Evolutionary conservation across 371 early-diverging fungal genomes (phyloP).

Genomic region (Actinomortierella wolfii): DNA sequence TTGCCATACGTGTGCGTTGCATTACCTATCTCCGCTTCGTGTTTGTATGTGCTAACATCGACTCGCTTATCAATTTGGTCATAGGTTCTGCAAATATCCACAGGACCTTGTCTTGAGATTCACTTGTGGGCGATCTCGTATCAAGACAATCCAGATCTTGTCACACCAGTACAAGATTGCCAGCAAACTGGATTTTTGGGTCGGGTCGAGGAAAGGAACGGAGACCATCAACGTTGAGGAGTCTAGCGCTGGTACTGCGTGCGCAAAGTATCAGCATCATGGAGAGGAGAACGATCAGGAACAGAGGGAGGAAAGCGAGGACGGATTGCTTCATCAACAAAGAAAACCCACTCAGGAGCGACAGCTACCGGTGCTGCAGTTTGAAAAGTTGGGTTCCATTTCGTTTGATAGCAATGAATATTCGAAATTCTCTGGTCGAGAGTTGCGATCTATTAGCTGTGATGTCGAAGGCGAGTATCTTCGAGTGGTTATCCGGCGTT

Average conservation of each 20-base stretch:
- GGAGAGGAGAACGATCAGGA: slow-evolving; percentile 10
- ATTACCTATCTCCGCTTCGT: slow-evolving; percentile 1
- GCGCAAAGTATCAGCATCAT: neutral
- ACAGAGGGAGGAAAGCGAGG: slow-evolving; percentile 5
- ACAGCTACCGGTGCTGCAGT: slow-evolving; percentile 25
- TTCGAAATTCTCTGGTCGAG: slow-evolving; percentile 63
- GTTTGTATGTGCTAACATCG: neutral
- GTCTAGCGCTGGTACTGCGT: neutral
- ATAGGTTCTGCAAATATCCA: slow-evolving; percentile 74
- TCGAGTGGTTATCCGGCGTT: slow-evolving; percentile 70
- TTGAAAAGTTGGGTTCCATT: slow-evolving; percentile 49
- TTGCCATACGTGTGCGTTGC: neutral
- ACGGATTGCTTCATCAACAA: slow-evolving; percentile 14
- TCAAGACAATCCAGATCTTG: slow-evolving; percentile 74
- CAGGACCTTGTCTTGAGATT: slow-evolving; percentile 72
- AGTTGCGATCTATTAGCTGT: slow-evolving; percentile 76
- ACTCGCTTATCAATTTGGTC: neutral
- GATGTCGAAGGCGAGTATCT: slow-evolving; percentile 76
- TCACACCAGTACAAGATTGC: slow-evolving; percentile 86
- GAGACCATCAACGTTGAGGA: slow-evolving; percentile 20
- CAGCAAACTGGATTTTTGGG: slow-evolving; percentile 72
- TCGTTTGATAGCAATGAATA: slow-evolving; percentile 57
- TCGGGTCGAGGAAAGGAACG: slow-evolving; percentile 49
- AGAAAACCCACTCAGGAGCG: slow-evolving; percentile 13
- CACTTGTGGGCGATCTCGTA: slow-evolving; percentile 59